These are phyloP conservation scores for Yamadazyma diddensiae DNA, from an alignment of 1,139 yeast species.

Conservation along the genomic window DNA sequence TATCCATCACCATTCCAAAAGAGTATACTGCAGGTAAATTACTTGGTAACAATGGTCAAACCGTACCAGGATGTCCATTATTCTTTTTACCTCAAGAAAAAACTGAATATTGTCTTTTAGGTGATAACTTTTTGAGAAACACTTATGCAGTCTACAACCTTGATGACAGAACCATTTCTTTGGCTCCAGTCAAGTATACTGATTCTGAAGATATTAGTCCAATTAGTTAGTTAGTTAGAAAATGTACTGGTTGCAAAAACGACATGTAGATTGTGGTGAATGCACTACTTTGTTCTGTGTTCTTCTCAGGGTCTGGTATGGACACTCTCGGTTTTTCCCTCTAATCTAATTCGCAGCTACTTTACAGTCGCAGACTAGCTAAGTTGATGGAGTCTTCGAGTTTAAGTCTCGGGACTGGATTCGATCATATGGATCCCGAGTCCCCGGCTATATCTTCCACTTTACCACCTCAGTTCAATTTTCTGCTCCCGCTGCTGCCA, in stretches of 20 bases:
- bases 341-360: neutral
- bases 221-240: neutral
- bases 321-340: no score
- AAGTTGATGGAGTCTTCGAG: slow-evolving; percentile 2
- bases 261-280: no score
- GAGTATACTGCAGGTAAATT: slow-evolving; percentile 10
- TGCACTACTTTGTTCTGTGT: no score
- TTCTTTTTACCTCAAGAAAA: no score
- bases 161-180: slow-evolving; percentile 56
- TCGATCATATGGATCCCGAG: slow-evolving; percentile 3
- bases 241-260: no score
- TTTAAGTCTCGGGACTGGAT: slow-evolving; percentile 2
- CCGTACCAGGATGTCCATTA: slow-evolving; percentile 1
- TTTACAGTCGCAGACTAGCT: no score
- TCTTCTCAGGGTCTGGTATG: no score
- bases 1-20: slow-evolving; percentile 26
- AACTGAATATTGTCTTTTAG: slow-evolving; percentile 40
- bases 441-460: slow-evolving; percentile 1
- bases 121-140: slow-evolving; percentile 70
- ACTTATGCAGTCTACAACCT: slow-evolving; percentile 79
- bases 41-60: slow-evolving; percentile 6
- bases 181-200: slow-evolving; percentile 61
- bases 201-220: slow-evolving; percentile 32
- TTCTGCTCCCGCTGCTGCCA: neutral
- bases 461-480: slow-evolving; percentile 1